Base-by-base conservation (phyloP, 805 yeast genomes). In the Priceomyces castillae region DNA sequence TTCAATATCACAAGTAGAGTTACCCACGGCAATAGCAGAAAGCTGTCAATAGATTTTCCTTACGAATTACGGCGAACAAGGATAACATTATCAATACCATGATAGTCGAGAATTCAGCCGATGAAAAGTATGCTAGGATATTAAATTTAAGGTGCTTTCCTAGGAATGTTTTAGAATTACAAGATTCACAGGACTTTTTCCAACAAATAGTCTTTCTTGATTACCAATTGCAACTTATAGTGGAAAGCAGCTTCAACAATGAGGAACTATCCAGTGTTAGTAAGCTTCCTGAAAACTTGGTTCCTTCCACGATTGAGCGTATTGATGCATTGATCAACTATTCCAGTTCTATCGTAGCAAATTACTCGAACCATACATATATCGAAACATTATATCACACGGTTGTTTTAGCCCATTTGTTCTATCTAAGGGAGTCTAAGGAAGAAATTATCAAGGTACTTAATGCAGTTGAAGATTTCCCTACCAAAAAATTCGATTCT, bases 101-200 rank as follows among this genome's bases (percentile, higher is more conserved):
- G 44, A 22, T 37, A 15, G 28, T 37, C 34, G 67, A 62, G 42
- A 46, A 44, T 18, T 46, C 59, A 26, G 50, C 49, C n/a, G 52
- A 63, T 45, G 69, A 59, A 26, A 44, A 48, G 38, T 52, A 54
- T 39, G 47, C 61, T 37, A 51, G 47, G 34, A 59, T 66, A 4
- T 57, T 71, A 42, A 56, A 54, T 37, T 47, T 67, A 31, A 73
- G 74, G 17, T 54, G 67, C 37, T 71, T 69, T 39, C 76, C 76
- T 9, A 50, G 46, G 41, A 49, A 61, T 25, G 69, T 69, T 28
- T 46, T 56, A 30, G 55, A 50, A n/a, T 65, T 58, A 44, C 64
- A 65, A 47, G 65, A 66, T 16, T 59, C 68, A 7, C 62, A 58
- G 30, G 61, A 58, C 31, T 61, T 57, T 36, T 56, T 71, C 46